Evolutionary conservation across 2,329 filamentous ascomycete species (phyloP), one percentile per base, ranked within the genome.

Genomic region (Aspergillus quadrilineatus): DNA sequence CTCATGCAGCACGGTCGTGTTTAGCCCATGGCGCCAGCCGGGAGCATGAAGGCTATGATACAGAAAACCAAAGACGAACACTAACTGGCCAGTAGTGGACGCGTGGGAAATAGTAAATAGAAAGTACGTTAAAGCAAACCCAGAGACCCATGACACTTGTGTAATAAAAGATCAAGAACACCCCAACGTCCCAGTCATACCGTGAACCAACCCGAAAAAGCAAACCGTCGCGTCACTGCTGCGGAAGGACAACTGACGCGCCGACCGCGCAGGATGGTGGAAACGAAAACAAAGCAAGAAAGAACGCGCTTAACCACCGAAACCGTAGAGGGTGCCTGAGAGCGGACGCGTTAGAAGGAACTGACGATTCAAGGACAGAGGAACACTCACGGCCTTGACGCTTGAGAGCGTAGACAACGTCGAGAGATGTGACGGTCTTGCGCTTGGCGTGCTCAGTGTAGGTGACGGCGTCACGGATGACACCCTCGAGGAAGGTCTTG

Each of bases 381-480:
- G 26, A 54, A 45, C 60, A 67, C 69, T 65, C 69, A 76, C 82
- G 82, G 73, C 82, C 82, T 79, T 85, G 82, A 74, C 82, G 75
- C 81, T 85, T 85, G 69, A 85, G 80, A 60, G 82, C 82, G 73
- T 85, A 85, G 76, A 85, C 82, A 63, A 85, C 82, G 68, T 85
- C 82, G 67, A 85, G 80, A 57, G 82, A 85, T 51, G 75, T 78
- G 69, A 78, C 75, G 55, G 75, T 77, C 75, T 77, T 77, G 78
- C 88, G 84, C 86, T 90, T 90, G 77, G 86, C 86, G 84, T 90
- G 88, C 81, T 90, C 88, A 67, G 88, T 90, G 82, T 90, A 90
- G 74, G 88, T 90, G 79, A 90, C 85, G 61, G 87, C 86, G 70
- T 90, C 87, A 77, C 87, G 85, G 74, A 91, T 90, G 77, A 91